A percentile compares a stretch with the other conserved stretches of the same genome.
phyloP scores from a whole-genome alignment of 257 asterid species.

The Salvia miltiorrhiza region DNA sequence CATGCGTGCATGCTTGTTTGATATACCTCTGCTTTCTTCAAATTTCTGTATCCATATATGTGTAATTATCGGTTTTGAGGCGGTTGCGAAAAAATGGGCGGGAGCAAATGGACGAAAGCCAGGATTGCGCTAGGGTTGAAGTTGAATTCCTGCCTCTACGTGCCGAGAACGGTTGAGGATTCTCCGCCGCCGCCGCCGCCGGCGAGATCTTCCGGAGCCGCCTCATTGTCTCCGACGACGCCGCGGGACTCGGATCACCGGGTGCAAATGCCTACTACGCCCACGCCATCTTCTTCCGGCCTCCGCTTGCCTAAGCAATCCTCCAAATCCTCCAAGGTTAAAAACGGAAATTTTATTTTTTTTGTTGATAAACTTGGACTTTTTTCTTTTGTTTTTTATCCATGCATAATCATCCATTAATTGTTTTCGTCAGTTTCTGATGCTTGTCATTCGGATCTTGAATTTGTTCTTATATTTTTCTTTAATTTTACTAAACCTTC shows the following conservation, averaged over 20 bases:
- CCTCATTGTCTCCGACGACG: conserved; percentile 31
- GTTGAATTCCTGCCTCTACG: conserved; percentile 50
- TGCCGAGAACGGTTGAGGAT: conserved; percentile 44
- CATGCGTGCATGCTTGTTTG: background rate
- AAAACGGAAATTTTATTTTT: background rate
- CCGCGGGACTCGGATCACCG: conserved; percentile 35
- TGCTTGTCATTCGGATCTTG: background rate
- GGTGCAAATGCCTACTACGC: conserved; percentile 54
- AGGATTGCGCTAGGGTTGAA: conserved; percentile 65
- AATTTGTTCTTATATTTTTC: background rate
- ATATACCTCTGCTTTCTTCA: background rate
- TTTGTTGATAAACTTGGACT: background rate
- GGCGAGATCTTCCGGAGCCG: conserved; percentile 39
- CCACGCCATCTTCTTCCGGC: conserved; percentile 77
- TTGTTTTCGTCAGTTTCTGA: background rate
- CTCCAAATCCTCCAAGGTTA: conserved; percentile 60
- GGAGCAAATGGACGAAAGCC: conserved; percentile 77
- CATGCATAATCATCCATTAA: conserved; percentile 17
- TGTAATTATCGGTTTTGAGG: conserved; percentile 10
- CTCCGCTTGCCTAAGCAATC: conserved; percentile 50
- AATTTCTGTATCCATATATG: conserved; percentile 1
- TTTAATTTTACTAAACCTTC: background rate
- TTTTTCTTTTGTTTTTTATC: background rate
- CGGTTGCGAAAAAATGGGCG: conserved; percentile 39
- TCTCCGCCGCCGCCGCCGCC: conserved; percentile 24